Percentiles rank a stretch among this genome's conserved stretches.
phyloP scores from a whole-genome alignment of 306 rosid species.

The Glycyrrhiza uralensis region DNA sequence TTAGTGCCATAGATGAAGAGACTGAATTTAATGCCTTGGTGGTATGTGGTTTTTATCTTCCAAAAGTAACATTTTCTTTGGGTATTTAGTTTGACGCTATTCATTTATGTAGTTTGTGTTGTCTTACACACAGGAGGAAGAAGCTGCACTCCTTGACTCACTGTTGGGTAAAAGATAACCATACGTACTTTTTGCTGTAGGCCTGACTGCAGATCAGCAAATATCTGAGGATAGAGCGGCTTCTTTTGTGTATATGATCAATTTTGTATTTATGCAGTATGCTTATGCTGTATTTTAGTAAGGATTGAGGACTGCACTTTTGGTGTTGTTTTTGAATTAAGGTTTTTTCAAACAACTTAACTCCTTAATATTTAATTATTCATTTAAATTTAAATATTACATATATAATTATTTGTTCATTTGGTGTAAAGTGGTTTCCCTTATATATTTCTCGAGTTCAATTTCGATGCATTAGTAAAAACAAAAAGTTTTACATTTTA shows the following conservation, averaged over 20 bases:
- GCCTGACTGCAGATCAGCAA: background rate
- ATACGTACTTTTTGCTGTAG: background rate
- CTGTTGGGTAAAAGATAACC: slow-evolving; percentile 59
- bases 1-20: slow-evolving; percentile 83
- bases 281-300: background rate
- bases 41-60: slow-evolving; percentile 51
- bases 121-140: slow-evolving; percentile 69
- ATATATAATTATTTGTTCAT: too few relatives aligned
- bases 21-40: slow-evolving; percentile 94
- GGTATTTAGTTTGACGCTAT: background rate
- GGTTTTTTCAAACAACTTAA: too few relatives aligned
- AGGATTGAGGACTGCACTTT: background rate
- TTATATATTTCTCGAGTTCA: too few relatives aligned
- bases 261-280: slow-evolving; percentile 25
- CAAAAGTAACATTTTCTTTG: background rate
- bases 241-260: slow-evolving; percentile 27
- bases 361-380: too few relatives aligned
- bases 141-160: slow-evolving; percentile 81
- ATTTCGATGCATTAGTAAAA: too few relatives aligned
- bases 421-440: too few relatives aligned
- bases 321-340: too few relatives aligned
- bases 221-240: background rate
- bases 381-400: too few relatives aligned
- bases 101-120: slow-evolving; percentile 15
- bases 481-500: too few relatives aligned